Evolutionary conservation across 306 rosid genomes (phyloP), one percentile per base, ranked within the genome.

Genomic region (Inga oerstediana): DNA sequence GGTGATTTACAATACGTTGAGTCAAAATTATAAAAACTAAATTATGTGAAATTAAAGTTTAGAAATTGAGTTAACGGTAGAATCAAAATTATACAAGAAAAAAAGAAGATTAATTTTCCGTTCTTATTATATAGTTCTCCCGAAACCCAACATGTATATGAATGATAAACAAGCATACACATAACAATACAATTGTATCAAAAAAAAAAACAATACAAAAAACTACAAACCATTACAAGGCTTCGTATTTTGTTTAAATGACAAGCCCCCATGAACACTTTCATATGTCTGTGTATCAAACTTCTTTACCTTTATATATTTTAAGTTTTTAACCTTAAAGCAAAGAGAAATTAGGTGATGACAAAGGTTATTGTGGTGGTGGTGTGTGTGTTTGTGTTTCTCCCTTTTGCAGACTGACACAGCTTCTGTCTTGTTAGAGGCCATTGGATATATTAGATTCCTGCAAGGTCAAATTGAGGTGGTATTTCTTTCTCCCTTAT

Each of bases 321-420:
- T 19, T 5, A 52, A 52, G 59, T 19, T 32, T 39, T 84, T 79
- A 72, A 65, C 81, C 75, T 82, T 73, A 80, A 83, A 88, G 88
- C 80, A 85, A 79, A 12, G 34, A 72, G n/a, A 59, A 85, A 84
- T n/a, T n/a, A 85, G 86, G 7, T 4, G 89, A 81, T 85, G 88
- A 84, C 77, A 80, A 49, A 39, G 75, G 75, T 39, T 72, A 48
- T 74, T 67, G 85, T 72, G 80, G 75, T 71, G 75, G 75, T 71
- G 84, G 68, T 62, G 34, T 27, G 68, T 24, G 68, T 77, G 64
- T 48, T 78, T 80, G 54, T 59, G 83, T 81, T 61, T 83, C 75
- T 82, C 79, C 75, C 95, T 91, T 94, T 90, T 91, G 98, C 98
- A 95, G 98, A 95, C 97, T 87, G 98, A 95, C 97, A 93, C 97